Percentiles rank a stretch among this genome's conserved stretches.
Conservation (phyloP, 768 basidiomycete species). For the Scleroderma bovista region DNA sequence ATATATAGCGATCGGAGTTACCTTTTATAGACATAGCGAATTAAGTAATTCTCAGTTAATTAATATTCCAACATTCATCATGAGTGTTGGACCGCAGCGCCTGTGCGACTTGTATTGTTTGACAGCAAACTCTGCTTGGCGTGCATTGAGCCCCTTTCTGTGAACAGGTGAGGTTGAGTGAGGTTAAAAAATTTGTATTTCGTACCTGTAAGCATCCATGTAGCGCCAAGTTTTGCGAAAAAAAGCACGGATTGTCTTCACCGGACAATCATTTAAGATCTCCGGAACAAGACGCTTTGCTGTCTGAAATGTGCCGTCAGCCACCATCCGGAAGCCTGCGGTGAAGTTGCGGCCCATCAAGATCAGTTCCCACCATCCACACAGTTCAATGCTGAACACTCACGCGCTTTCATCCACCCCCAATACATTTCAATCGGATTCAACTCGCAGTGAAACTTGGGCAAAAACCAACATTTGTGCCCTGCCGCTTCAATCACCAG, state of each 20-base stretch:
- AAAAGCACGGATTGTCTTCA: slow-evolving; percentile 12
- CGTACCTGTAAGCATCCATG: slow-evolving; percentile 11
- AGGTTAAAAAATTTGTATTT: not conserved
- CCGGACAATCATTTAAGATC: slow-evolving; percentile 12
- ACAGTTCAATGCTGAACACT: not conserved
- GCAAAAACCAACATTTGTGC: slow-evolving; percentile 8
- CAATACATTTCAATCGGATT: slow-evolving; percentile 9
- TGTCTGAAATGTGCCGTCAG: slow-evolving; percentile 20
- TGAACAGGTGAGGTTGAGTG: not conserved
- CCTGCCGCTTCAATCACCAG: slow-evolving; percentile 15
- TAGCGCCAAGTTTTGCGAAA: slow-evolving; percentile 5
- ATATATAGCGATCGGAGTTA: not conserved
- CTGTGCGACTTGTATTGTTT: slow-evolving; percentile 14
- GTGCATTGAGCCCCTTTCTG: slow-evolving; percentile 8
- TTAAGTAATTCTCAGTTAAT: not conserved
- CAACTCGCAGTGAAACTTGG: slow-evolving; percentile 14
- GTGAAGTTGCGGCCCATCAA: not conserved
- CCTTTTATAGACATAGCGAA: not conserved
- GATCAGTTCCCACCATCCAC: not conserved
- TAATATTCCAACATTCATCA: not conserved
- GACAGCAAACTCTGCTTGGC: slow-evolving; percentile 11
- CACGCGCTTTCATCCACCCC: slow-evolving; percentile 5
- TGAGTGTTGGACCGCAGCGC: not conserved
- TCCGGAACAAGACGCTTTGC: slow-evolving; percentile 19
- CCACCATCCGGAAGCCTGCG: slow-evolving; percentile 15